A percentile compares a stretch with the other conserved stretches of the same genome.
These are phyloP conservation scores for Heliamphora pulchella DNA, from an alignment of 179 eudicot species.

Conservation along the genomic window DNA sequence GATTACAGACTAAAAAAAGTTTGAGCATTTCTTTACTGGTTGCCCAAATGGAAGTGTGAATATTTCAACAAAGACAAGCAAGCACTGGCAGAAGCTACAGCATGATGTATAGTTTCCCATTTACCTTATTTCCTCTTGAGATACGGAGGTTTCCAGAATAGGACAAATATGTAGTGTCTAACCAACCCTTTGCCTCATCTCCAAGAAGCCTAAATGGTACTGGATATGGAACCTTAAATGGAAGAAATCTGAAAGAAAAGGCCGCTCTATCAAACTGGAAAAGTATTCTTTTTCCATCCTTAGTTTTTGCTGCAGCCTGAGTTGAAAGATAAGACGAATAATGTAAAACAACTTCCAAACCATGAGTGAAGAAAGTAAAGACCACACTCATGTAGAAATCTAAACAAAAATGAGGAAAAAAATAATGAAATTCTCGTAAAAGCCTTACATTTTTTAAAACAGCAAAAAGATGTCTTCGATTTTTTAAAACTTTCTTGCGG, in stretches of 20 bases:
- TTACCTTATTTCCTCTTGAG: constrained; percentile 96
- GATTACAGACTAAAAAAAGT: constrained; percentile 12
- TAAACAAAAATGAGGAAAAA: neutral
- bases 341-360: neutral
- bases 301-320: constrained; percentile 79
- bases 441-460: too few relatives aligned
- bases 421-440: too few relatives aligned
- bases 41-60: neutral
- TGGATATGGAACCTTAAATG: constrained; percentile 95
- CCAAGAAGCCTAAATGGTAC: constrained; percentile 95
- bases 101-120: neutral
- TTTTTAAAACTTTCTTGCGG: too few relatives aligned
- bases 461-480: too few relatives aligned
- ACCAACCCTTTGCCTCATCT: constrained; percentile 98
- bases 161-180: constrained; percentile 95
- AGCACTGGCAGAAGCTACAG: neutral
- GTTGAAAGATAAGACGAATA: neutral
- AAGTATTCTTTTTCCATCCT: constrained; percentile 74
- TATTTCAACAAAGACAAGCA: neutral
- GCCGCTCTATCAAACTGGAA: constrained; percentile 96
- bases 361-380: neutral
- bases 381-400: neutral
- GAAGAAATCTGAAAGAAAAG: constrained; percentile 80
- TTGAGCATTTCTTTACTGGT: constrained; percentile 2
- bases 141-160: constrained; percentile 81